These are phyloP conservation scores for Pleurotus salmoneostramineus DNA, from an alignment of 768 basidiomycete genomes.

Conservation along the genomic window DNA sequence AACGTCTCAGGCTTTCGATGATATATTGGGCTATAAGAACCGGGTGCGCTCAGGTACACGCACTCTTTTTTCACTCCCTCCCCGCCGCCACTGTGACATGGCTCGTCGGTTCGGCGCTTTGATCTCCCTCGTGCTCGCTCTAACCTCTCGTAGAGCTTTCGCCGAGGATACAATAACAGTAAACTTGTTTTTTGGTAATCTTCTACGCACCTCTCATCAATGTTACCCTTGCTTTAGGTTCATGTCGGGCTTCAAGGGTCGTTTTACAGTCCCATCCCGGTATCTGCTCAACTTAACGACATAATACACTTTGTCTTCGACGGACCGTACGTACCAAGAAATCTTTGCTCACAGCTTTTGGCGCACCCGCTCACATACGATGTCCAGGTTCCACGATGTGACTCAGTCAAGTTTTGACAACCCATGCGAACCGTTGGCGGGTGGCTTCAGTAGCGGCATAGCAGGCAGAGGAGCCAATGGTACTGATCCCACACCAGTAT, in stretches of 20 bases:
- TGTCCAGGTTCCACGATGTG: slow-evolving; percentile 31
- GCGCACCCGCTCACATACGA: not conserved
- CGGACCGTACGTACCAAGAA: slow-evolving; percentile 25
- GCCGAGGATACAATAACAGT: not conserved
- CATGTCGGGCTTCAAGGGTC: slow-evolving; percentile 34
- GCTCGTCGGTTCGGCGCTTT: too few species aligned
- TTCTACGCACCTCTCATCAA: not conserved
- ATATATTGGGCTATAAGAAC: not conserved
- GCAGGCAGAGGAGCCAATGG: slow-evolving; percentile 18
- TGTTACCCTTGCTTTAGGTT: slow-evolving; percentile 22
- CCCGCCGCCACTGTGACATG: not conserved
- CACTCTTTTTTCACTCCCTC: not conserved
- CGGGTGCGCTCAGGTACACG: not conserved
- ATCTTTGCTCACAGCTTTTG: too few species aligned
- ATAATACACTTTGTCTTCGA: slow-evolving; percentile 34
- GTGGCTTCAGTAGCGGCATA: slow-evolving; percentile 37
- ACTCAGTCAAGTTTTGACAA: slow-evolving; percentile 30
- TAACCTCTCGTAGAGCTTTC: too few species aligned
- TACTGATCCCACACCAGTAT: slow-evolving; percentile 17
- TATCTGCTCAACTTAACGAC: slow-evolving; percentile 28
- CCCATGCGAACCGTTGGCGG: slow-evolving; percentile 33
- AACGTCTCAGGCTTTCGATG: not conserved
- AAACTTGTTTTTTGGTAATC: not conserved
- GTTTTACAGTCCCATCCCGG: slow-evolving; percentile 30
- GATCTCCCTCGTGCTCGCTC: too few species aligned